Percentiles rank a stretch among this genome's conserved stretches.
Evolutionary conservation across 805 yeast genomes (phyloP).

Genomic region (Maudiozyma turicensis): DNA sequence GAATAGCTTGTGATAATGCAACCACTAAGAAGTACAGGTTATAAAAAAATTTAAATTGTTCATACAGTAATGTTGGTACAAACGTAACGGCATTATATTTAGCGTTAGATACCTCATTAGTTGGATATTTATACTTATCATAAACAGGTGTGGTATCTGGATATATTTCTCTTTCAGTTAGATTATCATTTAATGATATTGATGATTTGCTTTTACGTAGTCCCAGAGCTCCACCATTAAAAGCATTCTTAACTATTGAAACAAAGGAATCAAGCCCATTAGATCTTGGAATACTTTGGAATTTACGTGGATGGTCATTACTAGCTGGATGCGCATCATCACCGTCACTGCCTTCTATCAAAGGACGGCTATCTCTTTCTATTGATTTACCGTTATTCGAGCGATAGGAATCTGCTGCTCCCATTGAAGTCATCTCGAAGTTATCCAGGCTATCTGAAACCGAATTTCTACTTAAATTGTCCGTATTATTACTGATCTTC

Average conservation of each 20-base stretch:
- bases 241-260: conserved; percentile 1
- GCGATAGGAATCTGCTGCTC: conserved; percentile 2
- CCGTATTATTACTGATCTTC: conserved; percentile 32
- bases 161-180: conserved; percentile 34
- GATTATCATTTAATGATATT: conserved; percentile 16
- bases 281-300: conserved; percentile 1
- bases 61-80: conserved; percentile 80
- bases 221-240: conserved; percentile 3
- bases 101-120: conserved; percentile 87
- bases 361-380: conserved; percentile 13
- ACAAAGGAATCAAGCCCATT: neutral
- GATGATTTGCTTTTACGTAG: conserved; percentile 4
- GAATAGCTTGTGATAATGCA: conserved; percentile 87
- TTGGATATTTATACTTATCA: conserved; percentile 34
- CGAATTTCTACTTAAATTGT: conserved; percentile 3
- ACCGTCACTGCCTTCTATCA: conserved; percentile 8
- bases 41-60: conserved; percentile 95
- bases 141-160: conserved; percentile 34
- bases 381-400: conserved; percentile 10
- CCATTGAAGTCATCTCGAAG: conserved; percentile 24
- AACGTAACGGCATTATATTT: conserved; percentile 84
- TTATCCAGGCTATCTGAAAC: conserved; percentile 7
- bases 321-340: neutral
- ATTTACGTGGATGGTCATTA: neutral
- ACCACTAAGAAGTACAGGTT: conserved; percentile 86